These are phyloP conservation scores for Sclerotinia nivalis DNA, from an alignment of 2,329 filamentous ascomycete species.

Conservation along the genomic window DNA sequence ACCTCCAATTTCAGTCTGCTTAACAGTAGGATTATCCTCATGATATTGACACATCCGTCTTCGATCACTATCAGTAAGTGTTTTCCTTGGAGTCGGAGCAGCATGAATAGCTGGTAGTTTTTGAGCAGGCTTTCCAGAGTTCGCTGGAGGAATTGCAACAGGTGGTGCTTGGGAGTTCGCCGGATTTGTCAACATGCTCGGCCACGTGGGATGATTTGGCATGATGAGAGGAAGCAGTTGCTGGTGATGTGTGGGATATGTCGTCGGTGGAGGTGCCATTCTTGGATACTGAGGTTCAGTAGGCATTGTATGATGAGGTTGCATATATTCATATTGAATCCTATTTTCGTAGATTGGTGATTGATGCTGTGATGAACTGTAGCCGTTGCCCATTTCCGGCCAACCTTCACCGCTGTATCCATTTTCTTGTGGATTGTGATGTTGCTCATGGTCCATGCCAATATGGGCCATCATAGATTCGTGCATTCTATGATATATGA, in stretches of 20 bases:
- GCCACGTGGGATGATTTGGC: slow-evolving; percentile 69
- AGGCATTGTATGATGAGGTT: slow-evolving; percentile 61
- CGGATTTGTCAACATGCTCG: slow-evolving; percentile 77
- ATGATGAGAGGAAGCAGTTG: slow-evolving; percentile 72
- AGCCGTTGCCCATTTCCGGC: slow-evolving; percentile 52
- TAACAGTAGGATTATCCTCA: slow-evolving; percentile 83
- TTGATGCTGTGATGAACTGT: slow-evolving; percentile 58
- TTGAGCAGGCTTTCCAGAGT: slow-evolving; percentile 48
- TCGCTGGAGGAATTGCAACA: slow-evolving; percentile 55
- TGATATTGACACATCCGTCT: slow-evolving; percentile 92
- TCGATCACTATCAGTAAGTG: slow-evolving; percentile 86
- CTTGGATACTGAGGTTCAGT: slow-evolving; percentile 56
- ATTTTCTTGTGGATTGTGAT: slow-evolving; percentile 39
- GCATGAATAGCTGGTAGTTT: slow-evolving; percentile 53
- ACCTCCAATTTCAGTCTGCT: slow-evolving; percentile 96
- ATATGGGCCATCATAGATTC: slow-evolving; percentile 43
- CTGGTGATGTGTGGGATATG: slow-evolving; percentile 49
- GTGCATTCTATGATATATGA: slow-evolving; percentile 38
- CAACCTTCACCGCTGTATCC: slow-evolving; percentile 52
- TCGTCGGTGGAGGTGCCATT: slow-evolving; percentile 56
- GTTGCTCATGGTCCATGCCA: slow-evolving; percentile 41
- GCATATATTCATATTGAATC: slow-evolving; percentile 60
- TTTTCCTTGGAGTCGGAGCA: slow-evolving; percentile 72
- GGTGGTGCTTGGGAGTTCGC: slow-evolving; percentile 59
- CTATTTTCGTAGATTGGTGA: slow-evolving; percentile 71